Evolutionary conservation across 176 grass and related monocot species (phyloP).

Genomic region (Eragrostis curvula): DNA sequence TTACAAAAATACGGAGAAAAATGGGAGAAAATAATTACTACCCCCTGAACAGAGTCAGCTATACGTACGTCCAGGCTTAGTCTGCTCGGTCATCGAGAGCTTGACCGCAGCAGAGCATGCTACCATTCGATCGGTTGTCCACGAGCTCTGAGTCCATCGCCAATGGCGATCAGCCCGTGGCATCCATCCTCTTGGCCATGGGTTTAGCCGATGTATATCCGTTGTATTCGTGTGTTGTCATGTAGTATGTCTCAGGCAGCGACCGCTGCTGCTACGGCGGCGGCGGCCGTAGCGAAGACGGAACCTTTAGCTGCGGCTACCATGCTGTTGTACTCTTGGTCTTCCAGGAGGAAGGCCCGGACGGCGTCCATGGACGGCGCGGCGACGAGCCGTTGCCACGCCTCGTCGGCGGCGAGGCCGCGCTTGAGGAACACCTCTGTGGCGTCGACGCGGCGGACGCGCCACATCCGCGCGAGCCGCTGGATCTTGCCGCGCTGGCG

Average conservation of each 20-base stretch:
- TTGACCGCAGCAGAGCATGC: conserved; percentile 41
- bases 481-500: conserved; percentile 80
- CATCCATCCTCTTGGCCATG: not conserved
- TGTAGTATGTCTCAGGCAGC: not conserved
- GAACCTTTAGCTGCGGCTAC: conserved; percentile 36
- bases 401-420: conserved; percentile 46
- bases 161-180: conserved; percentile 20
- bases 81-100: conserved; percentile 35
- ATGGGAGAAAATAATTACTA: not conserved
- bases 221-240: not conserved
- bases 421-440: conserved; percentile 64
- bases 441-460: conserved; percentile 73
- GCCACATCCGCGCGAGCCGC: conserved; percentile 67
- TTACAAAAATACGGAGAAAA: conserved; percentile 33
- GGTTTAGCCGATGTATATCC: not conserved
- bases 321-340: conserved; percentile 49
- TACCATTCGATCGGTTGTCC: not conserved
- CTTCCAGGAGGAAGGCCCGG: conserved; percentile 47
- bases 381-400: conserved; percentile 68
- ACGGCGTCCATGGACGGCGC: conserved; percentile 55
- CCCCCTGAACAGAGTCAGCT: conserved; percentile 26
- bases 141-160: not conserved
- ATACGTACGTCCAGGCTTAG: conserved; percentile 15
- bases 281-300: conserved; percentile 31
- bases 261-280: conserved; percentile 13